Base-by-base conservation (phyloP, 352 stramenopile genomes). In the Phytophthora syringae region DNA sequence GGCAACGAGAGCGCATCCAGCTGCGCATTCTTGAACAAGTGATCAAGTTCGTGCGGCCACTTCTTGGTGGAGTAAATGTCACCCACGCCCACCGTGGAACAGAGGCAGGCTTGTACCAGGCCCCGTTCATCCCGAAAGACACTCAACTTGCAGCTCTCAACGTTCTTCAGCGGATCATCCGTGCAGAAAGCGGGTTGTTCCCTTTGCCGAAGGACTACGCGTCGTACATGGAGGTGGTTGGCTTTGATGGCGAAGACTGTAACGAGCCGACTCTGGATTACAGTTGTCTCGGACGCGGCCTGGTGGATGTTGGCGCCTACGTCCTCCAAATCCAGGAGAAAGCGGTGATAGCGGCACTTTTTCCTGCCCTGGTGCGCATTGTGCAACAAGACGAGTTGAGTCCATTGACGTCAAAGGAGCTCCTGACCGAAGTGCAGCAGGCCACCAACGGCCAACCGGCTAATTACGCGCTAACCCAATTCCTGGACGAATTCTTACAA, bases 51-150 rank as follows among this genome's bases (percentile, higher is more conserved):
- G 58, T 82, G n/a, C 52, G 54, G 22, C 77, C 79, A 5, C 66
- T 89, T 64, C 64, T 93, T 2, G 84, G 84, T 6, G 79, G 80
- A 21, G 74, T 86, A 28, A 85, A 92, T 39, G 67, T 82, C 22
- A 90, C 82, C 6, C 74, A 90, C 47, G 77, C 82, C 15, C 82
- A 93, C 39, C 71, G 64, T 34, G 39, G 56, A 7, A 62, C 67
- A 1, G 59, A 52, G 3, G 74, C 89, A 62, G 63, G 32, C 7
- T 32, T 44, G 12, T 89, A 86, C 42, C 52, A 60, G 0, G 63
- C 81, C 1, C 22, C 52, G 7, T 75, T 72, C n/a, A 43, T 91
- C 2, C 52, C 79, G 0, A 74, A 67, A 27, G 39, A 34, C 3
- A 76, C 71, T 18, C 82, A 91, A 45, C 20, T 73, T 2, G 54